Percentiles rank a stretch among this genome's conserved stretches.
phyloP scores from a whole-genome alignment of 352 stramenopile genomes.

The Globisporangium radiosum region DNA sequence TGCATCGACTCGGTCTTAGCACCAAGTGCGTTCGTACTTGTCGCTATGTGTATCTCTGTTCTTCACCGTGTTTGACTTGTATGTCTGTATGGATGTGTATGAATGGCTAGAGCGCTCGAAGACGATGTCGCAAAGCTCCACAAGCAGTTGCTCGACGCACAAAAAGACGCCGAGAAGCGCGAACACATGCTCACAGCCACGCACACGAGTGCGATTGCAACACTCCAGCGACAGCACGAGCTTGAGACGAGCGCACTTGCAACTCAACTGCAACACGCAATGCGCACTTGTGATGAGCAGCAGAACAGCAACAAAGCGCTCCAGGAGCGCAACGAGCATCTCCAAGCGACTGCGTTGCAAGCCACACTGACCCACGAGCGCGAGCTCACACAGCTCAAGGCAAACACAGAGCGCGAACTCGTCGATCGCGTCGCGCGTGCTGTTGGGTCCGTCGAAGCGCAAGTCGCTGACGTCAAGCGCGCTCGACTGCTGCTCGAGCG shows the following conservation, averaged over 20 bases:
- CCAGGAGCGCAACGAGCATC: slow-evolving; percentile 36
- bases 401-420: slow-evolving; percentile 43
- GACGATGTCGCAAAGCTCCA: slow-evolving; percentile 48
- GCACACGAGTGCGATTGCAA: slow-evolving; percentile 29
- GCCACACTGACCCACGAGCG: slow-evolving; percentile 53
- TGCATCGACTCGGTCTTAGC: slow-evolving; percentile 35
- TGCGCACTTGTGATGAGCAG: slow-evolving; percentile 28
- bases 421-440: slow-evolving; percentile 53
- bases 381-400: slow-evolving; percentile 37
- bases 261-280: slow-evolving; percentile 36
- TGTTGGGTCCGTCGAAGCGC: slow-evolving; percentile 42
- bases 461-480: slow-evolving; percentile 65
- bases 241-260: slow-evolving; percentile 27
- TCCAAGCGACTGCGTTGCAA: slow-evolving; percentile 43
- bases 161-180: slow-evolving; percentile 37
- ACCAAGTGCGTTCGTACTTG: slow-evolving; percentile 22
- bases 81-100: neutral
- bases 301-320: slow-evolving; percentile 20
- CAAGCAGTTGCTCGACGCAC: slow-evolving; percentile 44
- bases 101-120: slow-evolving; percentile 10
- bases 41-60: neutral
- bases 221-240: slow-evolving; percentile 34
- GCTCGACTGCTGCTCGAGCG: slow-evolving; percentile 45
- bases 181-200: slow-evolving; percentile 26
- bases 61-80: neutral